These are phyloP conservation scores for Nannochloris sp. DNA, from an alignment of 139 green algal species.

Conservation along the genomic window DNA sequence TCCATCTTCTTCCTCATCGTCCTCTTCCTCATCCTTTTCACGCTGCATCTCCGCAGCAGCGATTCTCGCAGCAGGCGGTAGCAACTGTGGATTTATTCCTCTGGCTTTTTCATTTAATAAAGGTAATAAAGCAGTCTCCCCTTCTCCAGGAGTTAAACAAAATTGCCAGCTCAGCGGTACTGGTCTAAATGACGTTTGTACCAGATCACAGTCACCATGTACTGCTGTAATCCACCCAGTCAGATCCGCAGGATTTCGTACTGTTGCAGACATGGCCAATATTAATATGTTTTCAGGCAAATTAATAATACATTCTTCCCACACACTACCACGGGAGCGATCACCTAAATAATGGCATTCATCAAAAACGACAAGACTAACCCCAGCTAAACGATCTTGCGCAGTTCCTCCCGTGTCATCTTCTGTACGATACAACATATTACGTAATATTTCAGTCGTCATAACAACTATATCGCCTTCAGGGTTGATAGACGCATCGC, in stretches of 20 bases:
- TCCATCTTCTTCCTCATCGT: background rate
- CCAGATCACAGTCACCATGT: conserved; percentile 58
- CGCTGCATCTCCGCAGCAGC: background rate
- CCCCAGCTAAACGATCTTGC: conserved; percentile 48
- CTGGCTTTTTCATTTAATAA: conserved; percentile 30
- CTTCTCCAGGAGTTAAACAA: conserved; percentile 16
- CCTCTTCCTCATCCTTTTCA: too few relatives aligned
- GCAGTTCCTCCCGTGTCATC: conserved; percentile 17
- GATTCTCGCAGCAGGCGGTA: conserved; percentile 8
- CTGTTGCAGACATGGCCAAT: conserved; percentile 90
- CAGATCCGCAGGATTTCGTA: conserved; percentile 88
- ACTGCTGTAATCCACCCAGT: conserved; percentile 85
- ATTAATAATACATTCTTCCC: conserved; percentile 98
- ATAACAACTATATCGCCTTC: conserved; percentile 89
- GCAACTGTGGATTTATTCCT: conserved; percentile 40
- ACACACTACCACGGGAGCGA: conserved; percentile 76
- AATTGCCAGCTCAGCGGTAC: conserved; percentile 93
- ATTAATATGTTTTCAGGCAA: conserved; percentile 80
- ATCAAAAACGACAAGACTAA: conserved; percentile 89
- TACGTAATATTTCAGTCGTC: conserved; percentile 98
- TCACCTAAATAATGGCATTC: conserved; percentile 89
- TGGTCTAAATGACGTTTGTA: conserved; percentile 75
- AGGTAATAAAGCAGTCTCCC: conserved; percentile 30
- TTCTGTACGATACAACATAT: conserved; percentile 86
- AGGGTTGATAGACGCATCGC: conserved; percentile 82